Base-by-base conservation (phyloP, 805 yeast genomes). In the Cephaloascus albidus region DNA sequence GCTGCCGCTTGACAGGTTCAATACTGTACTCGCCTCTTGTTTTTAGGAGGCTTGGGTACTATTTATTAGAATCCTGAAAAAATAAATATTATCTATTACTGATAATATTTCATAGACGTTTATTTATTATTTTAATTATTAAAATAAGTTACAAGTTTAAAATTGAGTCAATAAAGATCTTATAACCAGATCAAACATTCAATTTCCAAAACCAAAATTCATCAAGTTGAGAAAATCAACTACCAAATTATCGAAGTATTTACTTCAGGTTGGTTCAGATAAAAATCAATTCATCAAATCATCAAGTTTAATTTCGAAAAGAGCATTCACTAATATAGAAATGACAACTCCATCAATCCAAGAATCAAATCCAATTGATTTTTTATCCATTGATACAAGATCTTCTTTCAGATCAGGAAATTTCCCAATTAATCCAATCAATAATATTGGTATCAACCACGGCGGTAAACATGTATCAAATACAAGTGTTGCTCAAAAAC, bases 1-100 rank as follows among this genome's bases (percentile, higher is more conserved):
- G 74, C 74, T 68, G 74, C 74, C 74, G 74, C 70, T 57, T 68
- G 71, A 53, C 51, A 62, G 51, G 43, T 45, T 18, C 51, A 38
- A 36, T 43, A 39, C 37, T 43, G 18, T 31, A 31, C 18, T 31
- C 33, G 10, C 33, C 33, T 31, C 33, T 31, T 8, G 15, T 10
- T 14, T 10, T 31, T 31, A 31, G 33, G 18, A 16, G 33, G 33
- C 33, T 16, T 31, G 33, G 33, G 33, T 31, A 31, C 33, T n/a
- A 31, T 31, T 31, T 16, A 16, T 31, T n/a, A 16, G 14, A 31
- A 23, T 23, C 28, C 6, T 23, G 12, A 23, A 23, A 8, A 6
- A 6, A 23, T 23, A 23, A 23, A 23, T 23, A 8, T 23, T 23
- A 23, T 8, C 12, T 23, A 23, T 23, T 23, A 23, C 28, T 23